A percentile compares a stretch with the other conserved stretches of the same genome.
phyloP scores from a whole-genome alignment of 192 early-diverging fungal genomes.

The Entomortierella lignicola region DNA sequence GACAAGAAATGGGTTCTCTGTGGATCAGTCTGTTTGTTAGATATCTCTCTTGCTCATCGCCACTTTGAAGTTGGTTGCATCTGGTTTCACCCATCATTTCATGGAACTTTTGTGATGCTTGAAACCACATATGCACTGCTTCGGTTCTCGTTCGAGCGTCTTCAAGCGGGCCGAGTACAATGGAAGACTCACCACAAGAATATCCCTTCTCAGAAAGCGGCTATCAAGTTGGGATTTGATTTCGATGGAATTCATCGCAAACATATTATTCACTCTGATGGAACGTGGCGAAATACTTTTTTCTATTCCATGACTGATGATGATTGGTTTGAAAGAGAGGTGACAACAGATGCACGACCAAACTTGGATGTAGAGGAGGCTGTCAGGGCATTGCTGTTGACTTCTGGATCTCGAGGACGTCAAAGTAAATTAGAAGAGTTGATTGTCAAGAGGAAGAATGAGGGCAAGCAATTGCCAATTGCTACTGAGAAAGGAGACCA shows the following conservation, averaged over 20 bases:
- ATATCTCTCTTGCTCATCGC: constrained; percentile 22
- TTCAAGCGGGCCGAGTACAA: constrained; percentile 42
- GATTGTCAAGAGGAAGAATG: constrained; percentile 11
- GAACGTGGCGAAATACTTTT: constrained; percentile 32
- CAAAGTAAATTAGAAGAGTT: constrained; percentile 19
- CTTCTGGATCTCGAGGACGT: background rate
- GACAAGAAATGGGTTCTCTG: constrained; percentile 30
- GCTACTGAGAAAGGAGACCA: constrained; percentile 2
- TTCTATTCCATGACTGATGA: constrained; percentile 53
- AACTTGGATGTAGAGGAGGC: background rate
- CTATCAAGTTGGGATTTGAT: constrained; percentile 48
- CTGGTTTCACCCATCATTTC: constrained; percentile 48
- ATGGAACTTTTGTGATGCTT: constrained; percentile 42
- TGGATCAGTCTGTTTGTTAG: constrained; percentile 36
- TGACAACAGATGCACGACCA: constrained; percentile 6
- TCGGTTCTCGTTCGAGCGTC: constrained; percentile 33
- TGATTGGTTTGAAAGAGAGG: constrained; percentile 45
- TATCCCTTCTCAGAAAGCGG: constrained; percentile 56
- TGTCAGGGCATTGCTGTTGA: background rate
- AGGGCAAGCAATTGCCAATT: constrained; percentile 21
- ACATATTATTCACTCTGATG: constrained; percentile 49
- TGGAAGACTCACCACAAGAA: constrained; percentile 57
- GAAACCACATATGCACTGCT: constrained; percentile 39
- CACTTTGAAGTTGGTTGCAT: constrained; percentile 27
- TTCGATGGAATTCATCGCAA: constrained; percentile 42